Evolutionary conservation across 1,139 yeast species (phyloP).

Genomic region (Groenewaldozyma sp.): DNA sequence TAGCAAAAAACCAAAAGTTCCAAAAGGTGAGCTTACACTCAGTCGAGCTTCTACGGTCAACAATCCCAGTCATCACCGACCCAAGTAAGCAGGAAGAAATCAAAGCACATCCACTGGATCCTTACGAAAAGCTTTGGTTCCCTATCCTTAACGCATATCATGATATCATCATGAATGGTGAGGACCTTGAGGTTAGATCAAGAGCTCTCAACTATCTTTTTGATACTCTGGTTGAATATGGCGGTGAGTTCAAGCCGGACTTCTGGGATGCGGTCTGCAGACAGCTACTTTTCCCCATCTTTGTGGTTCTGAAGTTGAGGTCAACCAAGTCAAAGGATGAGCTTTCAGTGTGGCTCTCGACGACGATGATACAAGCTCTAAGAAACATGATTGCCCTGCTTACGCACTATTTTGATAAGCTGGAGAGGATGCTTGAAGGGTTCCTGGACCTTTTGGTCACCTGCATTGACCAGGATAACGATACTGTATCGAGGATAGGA

Average conservation of each 20-base stretch:
- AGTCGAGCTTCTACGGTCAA: constrained; percentile 59
- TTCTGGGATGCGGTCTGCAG: constrained; percentile 82
- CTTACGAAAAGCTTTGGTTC: constrained; percentile 43
- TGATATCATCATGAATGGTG: constrained; percentile 86
- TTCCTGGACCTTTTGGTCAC: constrained; percentile 69
- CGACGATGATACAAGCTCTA: constrained; percentile 91
- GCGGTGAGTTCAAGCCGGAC: constrained; percentile 58
- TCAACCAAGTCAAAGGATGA: constrained; percentile 75
- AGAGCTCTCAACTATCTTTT: constrained; percentile 77
- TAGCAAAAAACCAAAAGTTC: constrained; percentile 75
- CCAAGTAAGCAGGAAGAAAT: constrained; percentile 16
- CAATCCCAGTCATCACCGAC: constrained; percentile 32
- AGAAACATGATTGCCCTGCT: constrained; percentile 80
- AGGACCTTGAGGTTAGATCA: constrained; percentile 89
- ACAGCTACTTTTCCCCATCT: constrained; percentile 80
- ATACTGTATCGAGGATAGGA: constrained; percentile 91
- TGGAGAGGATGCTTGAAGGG: constrained; percentile 66
- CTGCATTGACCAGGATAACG: constrained; percentile 94
- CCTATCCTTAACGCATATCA: constrained; percentile 81
- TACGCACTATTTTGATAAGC: constrained; percentile 66
- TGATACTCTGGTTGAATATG: constrained; percentile 70
- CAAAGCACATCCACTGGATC: constrained; percentile 13
- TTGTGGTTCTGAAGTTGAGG: constrained; percentile 65
- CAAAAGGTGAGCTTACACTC: constrained; percentile 78
- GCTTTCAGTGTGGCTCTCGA: constrained; percentile 89